Conservation (phyloP, 129 eudicot species). For the Flaveria linearis region DNA sequence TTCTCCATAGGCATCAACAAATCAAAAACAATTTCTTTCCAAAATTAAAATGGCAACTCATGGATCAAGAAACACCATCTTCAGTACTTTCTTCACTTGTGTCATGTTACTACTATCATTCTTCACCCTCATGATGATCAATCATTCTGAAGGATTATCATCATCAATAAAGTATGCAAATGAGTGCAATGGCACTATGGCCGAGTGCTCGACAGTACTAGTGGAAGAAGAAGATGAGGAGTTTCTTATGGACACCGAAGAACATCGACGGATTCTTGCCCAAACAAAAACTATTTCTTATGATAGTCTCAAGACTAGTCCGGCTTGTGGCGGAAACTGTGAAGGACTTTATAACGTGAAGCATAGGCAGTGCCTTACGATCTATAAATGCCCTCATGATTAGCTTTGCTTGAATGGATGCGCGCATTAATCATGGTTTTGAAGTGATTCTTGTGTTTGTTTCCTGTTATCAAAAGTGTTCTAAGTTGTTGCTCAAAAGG, state of each 20-base stretch:
- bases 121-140: conserved; percentile 10
- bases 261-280: conserved; percentile 13
- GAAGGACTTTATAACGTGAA: background rate
- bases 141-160: background rate
- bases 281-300: background rate
- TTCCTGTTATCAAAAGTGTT: no score
- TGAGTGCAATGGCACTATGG: conserved; percentile 12
- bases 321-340: background rate
- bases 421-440: no score
- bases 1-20: no score
- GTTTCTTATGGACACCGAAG: conserved; percentile 23
- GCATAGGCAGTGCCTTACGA: background rate
- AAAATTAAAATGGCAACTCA: background rate
- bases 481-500: no score
- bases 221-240: conserved; percentile 4
- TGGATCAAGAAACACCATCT: background rate
- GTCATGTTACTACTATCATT: background rate
- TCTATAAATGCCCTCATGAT: background rate
- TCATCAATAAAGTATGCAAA: background rate
- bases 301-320: background rate
- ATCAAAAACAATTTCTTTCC: background rate
- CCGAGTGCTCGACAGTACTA: background rate
- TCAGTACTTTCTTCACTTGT: background rate
- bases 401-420: background rate
- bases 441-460: no score